Evolutionary conservation across 2,329 filamentous ascomycete species (phyloP).

Genomic region (Beauveria pseudobassiana): DNA sequence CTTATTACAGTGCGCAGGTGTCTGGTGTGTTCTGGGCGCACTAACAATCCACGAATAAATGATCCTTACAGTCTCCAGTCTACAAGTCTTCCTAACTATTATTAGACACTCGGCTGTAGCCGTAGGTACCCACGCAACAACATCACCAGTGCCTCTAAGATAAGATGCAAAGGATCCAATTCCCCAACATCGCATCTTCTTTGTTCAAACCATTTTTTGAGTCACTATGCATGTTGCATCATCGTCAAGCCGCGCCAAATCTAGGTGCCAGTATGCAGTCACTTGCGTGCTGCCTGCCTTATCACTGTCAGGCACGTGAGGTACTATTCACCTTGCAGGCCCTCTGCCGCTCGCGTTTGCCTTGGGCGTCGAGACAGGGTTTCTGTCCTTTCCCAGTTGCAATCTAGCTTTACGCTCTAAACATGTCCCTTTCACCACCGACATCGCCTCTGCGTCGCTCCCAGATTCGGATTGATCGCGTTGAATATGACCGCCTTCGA

Average conservation of each 20-base stretch:
- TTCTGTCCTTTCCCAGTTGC: not conserved
- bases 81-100: not conserved
- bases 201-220: not conserved
- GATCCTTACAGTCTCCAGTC: not conserved
- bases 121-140: not conserved
- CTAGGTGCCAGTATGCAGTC: not conserved
- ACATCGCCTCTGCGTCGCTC: not conserved
- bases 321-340: conserved; percentile 3
- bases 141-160: not conserved
- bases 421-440: not conserved
- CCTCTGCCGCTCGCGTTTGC: not conserved
- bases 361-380: not conserved
- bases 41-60: too few relatives aligned
- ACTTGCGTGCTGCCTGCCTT: conserved; percentile 1
- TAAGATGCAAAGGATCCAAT: not conserved
- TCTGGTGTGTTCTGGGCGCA: not conserved
- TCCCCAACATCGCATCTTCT: not conserved
- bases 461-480: conserved; percentile 4
- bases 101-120: conserved; percentile 2
- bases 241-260: not conserved
- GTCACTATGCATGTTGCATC: not conserved
- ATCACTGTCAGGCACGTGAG: conserved; percentile 9
- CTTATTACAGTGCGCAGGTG: too few relatives aligned
- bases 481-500: conserved; percentile 7
- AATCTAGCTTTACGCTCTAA: not conserved